Conservation (phyloP, 1,139 yeast genomes). For the Nematodospora anomalae region DNA sequence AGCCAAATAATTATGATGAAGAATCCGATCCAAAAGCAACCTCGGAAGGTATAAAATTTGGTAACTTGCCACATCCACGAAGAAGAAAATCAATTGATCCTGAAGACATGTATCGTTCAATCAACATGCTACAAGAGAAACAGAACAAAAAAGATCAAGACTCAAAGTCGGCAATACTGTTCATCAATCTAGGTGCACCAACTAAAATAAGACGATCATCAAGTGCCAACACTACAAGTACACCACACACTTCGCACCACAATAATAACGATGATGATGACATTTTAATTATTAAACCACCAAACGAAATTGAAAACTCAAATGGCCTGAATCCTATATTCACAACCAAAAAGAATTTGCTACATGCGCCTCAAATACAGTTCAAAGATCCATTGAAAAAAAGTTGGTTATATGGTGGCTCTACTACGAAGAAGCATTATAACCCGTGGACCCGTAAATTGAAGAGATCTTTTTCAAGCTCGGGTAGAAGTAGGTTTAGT, state of each 20-base stretch:
- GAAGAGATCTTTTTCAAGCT: conserved; percentile 25
- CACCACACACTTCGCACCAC: conserved; percentile 14
- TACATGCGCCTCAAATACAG: conserved; percentile 17
- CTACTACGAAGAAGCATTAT: conserved; percentile 11
- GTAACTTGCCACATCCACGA: conserved; percentile 40
- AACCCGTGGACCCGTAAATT: conserved; percentile 15
- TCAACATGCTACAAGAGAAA: conserved; percentile 57
- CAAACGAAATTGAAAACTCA: conserved; percentile 62
- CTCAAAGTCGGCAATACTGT: conserved; percentile 8
- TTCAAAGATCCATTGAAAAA: conserved; percentile 18
- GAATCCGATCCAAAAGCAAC: conserved; percentile 5
- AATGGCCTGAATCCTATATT: conserved; percentile 34
- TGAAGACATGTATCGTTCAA: conserved; percentile 79
- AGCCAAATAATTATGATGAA: conserved; percentile 47
- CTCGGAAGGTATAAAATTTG: conserved; percentile 35
- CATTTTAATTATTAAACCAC: conserved; percentile 76
- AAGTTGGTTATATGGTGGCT: conserved; percentile 15
- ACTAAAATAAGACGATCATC: conserved; percentile 11
- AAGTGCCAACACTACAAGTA: neutral
- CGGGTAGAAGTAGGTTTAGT: conserved; percentile 17
- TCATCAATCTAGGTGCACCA: conserved; percentile 10
- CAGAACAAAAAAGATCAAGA: conserved; percentile 16
- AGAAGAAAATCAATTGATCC: conserved; percentile 62
- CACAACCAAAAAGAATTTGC: conserved; percentile 21
- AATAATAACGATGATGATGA: conserved; percentile 65